phyloP scores from a whole-genome alignment of 2,329 filamentous ascomycete species.

The Tricladium varicosporioides region DNA sequence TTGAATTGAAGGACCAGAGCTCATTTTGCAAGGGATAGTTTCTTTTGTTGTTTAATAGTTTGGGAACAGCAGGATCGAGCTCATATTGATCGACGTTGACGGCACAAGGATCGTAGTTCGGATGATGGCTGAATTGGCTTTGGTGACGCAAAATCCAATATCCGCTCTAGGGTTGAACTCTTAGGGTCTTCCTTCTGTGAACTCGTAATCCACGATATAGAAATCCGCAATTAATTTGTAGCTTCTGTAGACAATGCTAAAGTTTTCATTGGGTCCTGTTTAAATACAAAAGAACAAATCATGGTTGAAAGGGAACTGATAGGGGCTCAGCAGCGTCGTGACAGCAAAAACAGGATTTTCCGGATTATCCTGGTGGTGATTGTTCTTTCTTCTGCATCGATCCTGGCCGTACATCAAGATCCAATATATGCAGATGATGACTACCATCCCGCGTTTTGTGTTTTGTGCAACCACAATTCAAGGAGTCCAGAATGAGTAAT shows the following conservation, averaged over 20 bases:
- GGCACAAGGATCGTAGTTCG: not conserved
- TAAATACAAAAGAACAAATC: too few relatives aligned
- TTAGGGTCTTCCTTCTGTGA: not conserved
- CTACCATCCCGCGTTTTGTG: conserved; percentile 11
- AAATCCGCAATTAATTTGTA: not conserved
- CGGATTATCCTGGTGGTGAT: conserved; percentile 25
- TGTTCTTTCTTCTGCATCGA: conserved; percentile 15
- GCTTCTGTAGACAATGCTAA: too few relatives aligned
- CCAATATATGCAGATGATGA: conserved; percentile 30
- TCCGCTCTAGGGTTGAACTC: not conserved
- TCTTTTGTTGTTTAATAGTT: conserved; percentile 18
- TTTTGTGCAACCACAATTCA: conserved; percentile 18
- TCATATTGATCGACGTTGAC: conserved; percentile 3
- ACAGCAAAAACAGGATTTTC: conserved; percentile 18
- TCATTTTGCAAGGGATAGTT: conserved; percentile 8
- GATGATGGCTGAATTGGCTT: not conserved
- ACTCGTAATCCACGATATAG: not conserved
- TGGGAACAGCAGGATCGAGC: conserved; percentile 3
- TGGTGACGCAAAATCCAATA: not conserved
- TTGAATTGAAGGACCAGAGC: conserved; percentile 11
- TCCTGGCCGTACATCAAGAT: conserved; percentile 27
- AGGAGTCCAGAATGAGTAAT: not conserved
- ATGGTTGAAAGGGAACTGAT: too few relatives aligned
- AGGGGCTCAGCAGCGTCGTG: not conserved
- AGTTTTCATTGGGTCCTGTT: too few relatives aligned